Evolutionary conservation across 192 early-diverging fungal species (phyloP), one percentile per base, ranked within the genome.

Genomic region (Dissophora globulifera): DNA sequence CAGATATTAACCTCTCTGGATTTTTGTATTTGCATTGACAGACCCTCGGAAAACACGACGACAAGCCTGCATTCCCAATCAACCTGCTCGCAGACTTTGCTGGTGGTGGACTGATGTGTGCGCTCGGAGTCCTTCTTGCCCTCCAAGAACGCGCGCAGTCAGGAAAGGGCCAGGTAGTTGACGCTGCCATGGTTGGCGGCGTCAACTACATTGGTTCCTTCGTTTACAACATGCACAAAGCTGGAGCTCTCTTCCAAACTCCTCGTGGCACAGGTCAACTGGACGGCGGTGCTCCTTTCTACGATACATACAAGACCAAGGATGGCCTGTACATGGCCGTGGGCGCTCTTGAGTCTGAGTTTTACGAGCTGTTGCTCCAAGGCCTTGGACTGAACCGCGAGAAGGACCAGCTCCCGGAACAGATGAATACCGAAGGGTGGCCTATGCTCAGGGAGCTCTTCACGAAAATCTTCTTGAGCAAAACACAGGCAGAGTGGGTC

Each of bases 211-310:
- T 91, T 11, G 61, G 84, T 3, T 84, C 89, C 2, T 91, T 90
- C 66, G 65, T 83, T 32, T 83, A 88, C 58, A 80, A 86, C 58
- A 88, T 90, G 87, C 68, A 78, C 43, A 82, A 89, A 35, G 43
- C 62, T 17, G 84, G 83, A 3, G 70, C 81, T 15, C 25, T 85
- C 11, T 88, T 80, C 75, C 82, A 81, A 29, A 79, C 79, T 22
- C 67, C 78, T 17, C 81, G 86, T 19, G 90, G 90, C 16, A 78
- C 79, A 3, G 89, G 89, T 48, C 71, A 86, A 58, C 67, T 91
- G 42, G 90, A 91, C 62, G 79, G 86, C 25, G 90, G 90, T 3
- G 88, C 90, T 9, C 90, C 78, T 46, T 91, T 90, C 60, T 90
- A 90, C 62, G 80, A 89, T 57, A 83, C 83, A 4, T 91, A 91